phyloP scores from a whole-genome alignment of 768 basidiomycete species.

The Chalciporus pseudorubinellus region DNA sequence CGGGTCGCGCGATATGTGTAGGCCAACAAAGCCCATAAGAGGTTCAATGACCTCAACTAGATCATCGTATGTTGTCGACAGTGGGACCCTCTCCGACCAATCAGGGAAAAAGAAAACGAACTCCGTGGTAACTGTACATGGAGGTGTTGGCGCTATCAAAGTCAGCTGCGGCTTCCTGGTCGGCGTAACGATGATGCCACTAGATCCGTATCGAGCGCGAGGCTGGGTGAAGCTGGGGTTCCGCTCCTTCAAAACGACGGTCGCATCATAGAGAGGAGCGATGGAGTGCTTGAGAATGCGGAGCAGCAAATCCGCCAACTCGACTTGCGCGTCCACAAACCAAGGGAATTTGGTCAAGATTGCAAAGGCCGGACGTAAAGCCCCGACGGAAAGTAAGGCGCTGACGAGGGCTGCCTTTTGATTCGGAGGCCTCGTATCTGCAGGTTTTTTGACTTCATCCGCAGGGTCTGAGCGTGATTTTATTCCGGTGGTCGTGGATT shows the following conservation, averaged over 20 bases:
- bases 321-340: constrained; percentile 76
- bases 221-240: constrained; percentile 62
- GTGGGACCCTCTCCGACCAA: constrained; percentile 72
- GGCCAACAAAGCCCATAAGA: constrained; percentile 73
- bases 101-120: constrained; percentile 91
- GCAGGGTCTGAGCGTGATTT: constrained; percentile 40
- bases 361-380: constrained; percentile 70
- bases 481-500: constrained; percentile 44
- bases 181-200: constrained; percentile 50
- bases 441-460: constrained; percentile 34
- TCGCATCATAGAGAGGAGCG: constrained; percentile 57
- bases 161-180: constrained; percentile 68
- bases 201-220: constrained; percentile 59
- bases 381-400: constrained; percentile 85
- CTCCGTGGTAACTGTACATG: constrained; percentile 66
- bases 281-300: constrained; percentile 72
- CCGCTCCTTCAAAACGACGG: constrained; percentile 53
- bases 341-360: constrained; percentile 83
- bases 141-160: constrained; percentile 76
- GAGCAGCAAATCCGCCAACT: constrained; percentile 84
- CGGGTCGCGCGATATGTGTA: constrained; percentile 78
- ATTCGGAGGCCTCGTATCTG: constrained; percentile 49
- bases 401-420: constrained; percentile 79
- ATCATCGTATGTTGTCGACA: constrained; percentile 64
- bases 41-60: constrained; percentile 75